Evolutionary conservation across 495 filamentous ascomycete genomes (phyloP).

Genomic region (Penicillium cosmopolitanum): DNA sequence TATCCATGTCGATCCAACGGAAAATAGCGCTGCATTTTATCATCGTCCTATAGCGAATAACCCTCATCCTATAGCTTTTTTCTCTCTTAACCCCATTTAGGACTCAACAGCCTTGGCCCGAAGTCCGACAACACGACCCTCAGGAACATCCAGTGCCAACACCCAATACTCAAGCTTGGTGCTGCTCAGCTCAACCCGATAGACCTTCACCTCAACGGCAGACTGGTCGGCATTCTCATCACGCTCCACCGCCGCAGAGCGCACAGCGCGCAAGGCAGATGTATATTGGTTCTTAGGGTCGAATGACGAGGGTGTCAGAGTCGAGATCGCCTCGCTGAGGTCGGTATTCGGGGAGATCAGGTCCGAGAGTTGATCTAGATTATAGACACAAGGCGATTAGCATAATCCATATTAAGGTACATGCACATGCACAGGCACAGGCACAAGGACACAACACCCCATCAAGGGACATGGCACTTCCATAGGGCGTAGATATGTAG

Average conservation of each 20-base stretch:
- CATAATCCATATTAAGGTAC: not conserved
- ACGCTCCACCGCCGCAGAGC: conserved; percentile 34
- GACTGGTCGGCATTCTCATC: conserved; percentile 35
- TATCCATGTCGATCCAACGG: not conserved
- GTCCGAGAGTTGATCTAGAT: conserved; percentile 41
- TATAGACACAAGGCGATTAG: conserved; percentile 9
- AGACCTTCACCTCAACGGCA: conserved; percentile 73
- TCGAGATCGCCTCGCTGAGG: conserved; percentile 38
- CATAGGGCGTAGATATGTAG: conserved; percentile 2
- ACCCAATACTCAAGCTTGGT: conserved; percentile 79
- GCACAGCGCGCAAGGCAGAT: conserved; percentile 35
- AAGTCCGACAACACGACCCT: conserved; percentile 67
- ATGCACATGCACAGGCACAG: not conserved
- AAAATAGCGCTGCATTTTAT: not conserved
- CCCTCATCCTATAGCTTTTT: not conserved
- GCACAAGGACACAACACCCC: conserved; percentile 1
- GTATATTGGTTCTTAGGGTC: conserved; percentile 46
- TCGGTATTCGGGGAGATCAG: conserved; percentile 41
- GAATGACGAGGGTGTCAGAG: conserved; percentile 40
- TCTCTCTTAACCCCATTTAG: conserved; percentile 28
- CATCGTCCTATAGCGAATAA: not conserved
- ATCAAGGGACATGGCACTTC: not conserved
- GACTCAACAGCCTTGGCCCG: conserved; percentile 79
- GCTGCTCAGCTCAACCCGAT: conserved; percentile 61
- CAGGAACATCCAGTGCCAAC: conserved; percentile 59